phyloP scores from a whole-genome alignment of 2,329 filamentous ascomycete species.

The Arthrobotrys musiformis region DNA sequence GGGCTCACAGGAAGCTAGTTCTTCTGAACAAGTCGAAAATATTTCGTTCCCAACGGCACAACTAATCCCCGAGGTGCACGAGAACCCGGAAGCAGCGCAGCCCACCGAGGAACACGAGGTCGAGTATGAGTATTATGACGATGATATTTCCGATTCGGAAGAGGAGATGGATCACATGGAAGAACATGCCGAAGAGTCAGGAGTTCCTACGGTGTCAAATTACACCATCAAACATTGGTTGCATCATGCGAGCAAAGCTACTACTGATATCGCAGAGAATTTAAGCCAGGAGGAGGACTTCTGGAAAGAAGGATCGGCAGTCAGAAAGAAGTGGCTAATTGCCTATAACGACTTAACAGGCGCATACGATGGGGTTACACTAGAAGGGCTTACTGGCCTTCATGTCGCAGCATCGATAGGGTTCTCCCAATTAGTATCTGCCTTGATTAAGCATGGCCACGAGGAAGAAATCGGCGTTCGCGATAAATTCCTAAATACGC shows the following conservation, averaged over 20 bases:
- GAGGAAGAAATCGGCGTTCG: slow-evolving; percentile 61
- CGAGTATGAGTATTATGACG: slow-evolving; percentile 50
- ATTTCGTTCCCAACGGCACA: slow-evolving; percentile 6
- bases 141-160: slow-evolving; percentile 60
- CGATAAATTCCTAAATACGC: slow-evolving; percentile 61
- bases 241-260: slow-evolving; percentile 64
- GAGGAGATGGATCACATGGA: slow-evolving; percentile 46
- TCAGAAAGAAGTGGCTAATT: slow-evolving; percentile 63
- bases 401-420: slow-evolving; percentile 63
- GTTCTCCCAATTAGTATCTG: slow-evolving; percentile 62
- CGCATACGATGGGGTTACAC: slow-evolving; percentile 60
- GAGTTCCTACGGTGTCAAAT: slow-evolving; percentile 59
- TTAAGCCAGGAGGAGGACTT: slow-evolving; percentile 63
- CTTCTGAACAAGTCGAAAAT: neutral
- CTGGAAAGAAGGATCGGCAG: slow-evolving; percentile 62
- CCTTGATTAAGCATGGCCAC: slow-evolving; percentile 63
- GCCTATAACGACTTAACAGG: slow-evolving; percentile 61
- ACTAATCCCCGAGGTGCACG: neutral
- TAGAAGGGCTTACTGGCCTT: slow-evolving; percentile 61
- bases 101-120: neutral
- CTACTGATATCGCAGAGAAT: slow-evolving; percentile 64
- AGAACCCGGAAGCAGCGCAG: neutral
- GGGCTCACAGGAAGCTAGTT: neutral
- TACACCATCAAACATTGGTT: slow-evolving; percentile 65
- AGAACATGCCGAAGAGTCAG: neutral